A percentile compares a stretch with the other conserved stretches of the same genome.
Evolutionary conservation across 352 stramenopile species (phyloP).

Genomic region (Phytophthora idaei): DNA sequence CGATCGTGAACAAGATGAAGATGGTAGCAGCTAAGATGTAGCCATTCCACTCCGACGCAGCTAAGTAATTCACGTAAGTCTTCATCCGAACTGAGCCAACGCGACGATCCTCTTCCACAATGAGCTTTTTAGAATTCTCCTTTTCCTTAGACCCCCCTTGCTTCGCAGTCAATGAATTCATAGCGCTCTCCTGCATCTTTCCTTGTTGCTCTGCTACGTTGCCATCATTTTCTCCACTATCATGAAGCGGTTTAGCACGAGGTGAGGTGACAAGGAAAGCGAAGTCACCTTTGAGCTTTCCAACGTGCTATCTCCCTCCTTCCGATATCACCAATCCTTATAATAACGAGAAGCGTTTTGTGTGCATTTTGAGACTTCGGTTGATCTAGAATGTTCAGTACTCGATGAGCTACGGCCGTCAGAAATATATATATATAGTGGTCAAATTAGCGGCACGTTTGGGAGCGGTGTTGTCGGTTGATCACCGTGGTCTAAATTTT

Average conservation of each 20-base stretch:
- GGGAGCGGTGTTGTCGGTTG: too few species aligned
- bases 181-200: not conserved
- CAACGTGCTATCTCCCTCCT: conserved; percentile 82
- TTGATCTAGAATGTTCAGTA: too few species aligned
- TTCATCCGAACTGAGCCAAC: conserved; percentile 42
- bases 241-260: not conserved
- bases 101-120: conserved; percentile 46
- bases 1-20: conserved; percentile 41
- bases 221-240: too few species aligned
- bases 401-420: too few species aligned
- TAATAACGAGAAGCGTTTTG: too few species aligned
- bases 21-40: conserved; percentile 13
- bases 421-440: too few species aligned
- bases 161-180: too few species aligned
- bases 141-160: not conserved
- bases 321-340: conserved; percentile 63
- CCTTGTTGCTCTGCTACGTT: not conserved
- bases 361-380: too few species aligned
- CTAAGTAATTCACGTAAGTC: conserved; percentile 58
- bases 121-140: conserved; percentile 33
- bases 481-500: too few species aligned
- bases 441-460: too few species aligned
- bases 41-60: conserved; percentile 47
- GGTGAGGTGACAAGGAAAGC: conserved; percentile 25
- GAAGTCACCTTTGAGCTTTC: conserved; percentile 57